Base-by-base conservation (phyloP, 768 basidiomycete species). In the Hebeloma cylindrosporum region DNA sequence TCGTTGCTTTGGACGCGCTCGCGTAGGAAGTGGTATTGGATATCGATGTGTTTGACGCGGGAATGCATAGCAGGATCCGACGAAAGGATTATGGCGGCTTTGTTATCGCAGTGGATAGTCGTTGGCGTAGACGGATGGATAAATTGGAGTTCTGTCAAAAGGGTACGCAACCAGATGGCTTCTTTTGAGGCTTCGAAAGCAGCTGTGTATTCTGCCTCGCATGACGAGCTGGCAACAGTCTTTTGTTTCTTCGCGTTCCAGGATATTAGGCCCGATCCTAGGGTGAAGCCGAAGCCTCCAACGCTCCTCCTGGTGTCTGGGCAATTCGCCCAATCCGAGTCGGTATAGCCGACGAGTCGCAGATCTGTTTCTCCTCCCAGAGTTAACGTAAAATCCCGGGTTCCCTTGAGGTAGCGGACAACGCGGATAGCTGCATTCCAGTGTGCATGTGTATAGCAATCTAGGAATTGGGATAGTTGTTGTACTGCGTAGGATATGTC, bases 201-300 rank as follows among this genome's bases (percentile, higher is more conserved):
- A 3, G 73, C 70, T 31, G 74, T 68, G 52, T 77, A 75, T 52
- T 78, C 73, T 1, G 74, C 68, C 53, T 76, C 70, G 7, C 55
- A 50, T 0, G 62, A 54, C 5, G 65, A 69, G 7, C 56, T 36
- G 0, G 64, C 57, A 11, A 66, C 52, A 0, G 56, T 64, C n/a
- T 54, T 44, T 39, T 74, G 72, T 34, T 64, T 63, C 37, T 60
- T 62, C 10, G 62, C 60, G 14, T 47, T 60, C 66, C 68, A 71
- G 0, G 62, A 60, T 7, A 67, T 41, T 0, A 54, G 6, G 7
- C 61, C 62, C 3, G 47, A 46, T 11, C 61, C 59, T 0, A 64
- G 43, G 0, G 52, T 44, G 25, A 60, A 67, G 0, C 43, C 29
- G 25, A 60, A 60, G 0, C 60, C 54, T 2, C 59, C 53, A n/a